A percentile compares a stretch with the other conserved stretches of the same genome.
Conservation (phyloP, 78 protist species). For the Emiliania huxleyi region DNA sequence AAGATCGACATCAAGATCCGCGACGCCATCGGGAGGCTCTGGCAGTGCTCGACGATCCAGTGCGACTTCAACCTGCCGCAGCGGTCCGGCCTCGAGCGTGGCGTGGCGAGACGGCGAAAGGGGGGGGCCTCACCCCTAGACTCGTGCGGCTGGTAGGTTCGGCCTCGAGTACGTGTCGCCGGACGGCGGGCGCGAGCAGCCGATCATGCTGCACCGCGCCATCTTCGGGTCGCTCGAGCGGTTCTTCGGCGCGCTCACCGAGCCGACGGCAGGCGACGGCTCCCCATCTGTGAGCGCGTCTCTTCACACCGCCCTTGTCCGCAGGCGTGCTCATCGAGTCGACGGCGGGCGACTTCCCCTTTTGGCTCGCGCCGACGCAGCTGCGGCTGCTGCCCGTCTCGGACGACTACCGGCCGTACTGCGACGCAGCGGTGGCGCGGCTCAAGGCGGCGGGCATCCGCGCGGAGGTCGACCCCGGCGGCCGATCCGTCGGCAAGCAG, state of each 20-base stretch:
- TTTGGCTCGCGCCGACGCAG: too few species aligned
- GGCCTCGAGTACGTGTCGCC: slow-evolving; percentile 39
- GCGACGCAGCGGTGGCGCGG: too few species aligned
- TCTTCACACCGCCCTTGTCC: too few species aligned
- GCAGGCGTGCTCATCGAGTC: neutral
- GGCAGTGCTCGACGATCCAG: too few species aligned
- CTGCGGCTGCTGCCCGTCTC: too few species aligned
- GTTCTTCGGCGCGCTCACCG: slow-evolving; percentile 48
- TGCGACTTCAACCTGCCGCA: too few species aligned
- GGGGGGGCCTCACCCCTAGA: slow-evolving; percentile 48
- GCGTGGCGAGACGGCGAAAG: slow-evolving; percentile 37
- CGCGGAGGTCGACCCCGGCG: slow-evolving; percentile 2
- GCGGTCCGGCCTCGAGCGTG: slow-evolving; percentile 38
- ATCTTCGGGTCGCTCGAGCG: slow-evolving; percentile 57
- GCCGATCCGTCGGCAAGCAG: slow-evolving; percentile 8
- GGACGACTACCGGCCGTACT: neutral
- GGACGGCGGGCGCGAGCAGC: slow-evolving; percentile 16
- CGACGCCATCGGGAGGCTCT: too few species aligned
- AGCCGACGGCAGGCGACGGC: slow-evolving; percentile 29
- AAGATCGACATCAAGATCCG: too few species aligned
- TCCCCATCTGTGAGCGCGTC: too few species aligned
- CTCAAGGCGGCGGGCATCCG: neutral
- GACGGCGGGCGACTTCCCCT: too few species aligned
- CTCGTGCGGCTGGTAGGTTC: slow-evolving; percentile 55
- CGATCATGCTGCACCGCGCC: slow-evolving; percentile 57